Conservation (phyloP, 2,329 filamentous ascomycete genomes). For the Venturia nashicola region DNA sequence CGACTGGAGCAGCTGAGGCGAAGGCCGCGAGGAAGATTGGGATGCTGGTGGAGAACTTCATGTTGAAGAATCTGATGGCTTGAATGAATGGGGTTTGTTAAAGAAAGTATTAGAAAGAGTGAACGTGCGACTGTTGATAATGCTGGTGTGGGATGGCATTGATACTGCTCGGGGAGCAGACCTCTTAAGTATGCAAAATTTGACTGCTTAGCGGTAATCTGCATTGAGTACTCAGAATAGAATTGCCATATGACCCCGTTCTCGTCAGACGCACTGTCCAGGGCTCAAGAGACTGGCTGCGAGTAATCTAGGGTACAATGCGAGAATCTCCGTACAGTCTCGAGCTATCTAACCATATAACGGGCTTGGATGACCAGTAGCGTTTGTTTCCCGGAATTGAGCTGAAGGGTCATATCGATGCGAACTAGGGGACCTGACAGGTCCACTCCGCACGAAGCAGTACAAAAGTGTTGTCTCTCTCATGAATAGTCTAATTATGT, state of each 20-base stretch:
- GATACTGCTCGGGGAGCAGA: neutral
- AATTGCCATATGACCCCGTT: neutral
- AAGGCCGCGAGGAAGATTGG: slow-evolving; percentile 11
- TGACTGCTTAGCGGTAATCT: neutral
- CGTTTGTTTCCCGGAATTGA: neutral
- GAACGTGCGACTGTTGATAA: neutral
- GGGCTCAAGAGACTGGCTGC: neutral
- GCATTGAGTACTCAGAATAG: neutral
- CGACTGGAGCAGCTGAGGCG: slow-evolving; percentile 18
- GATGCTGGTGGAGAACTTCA: slow-evolving; percentile 8
- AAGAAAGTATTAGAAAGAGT: neutral
- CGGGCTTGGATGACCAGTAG: neutral
- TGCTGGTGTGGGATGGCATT: neutral
- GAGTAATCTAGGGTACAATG: neutral
- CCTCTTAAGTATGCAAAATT: neutral
- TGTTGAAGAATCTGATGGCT: slow-evolving; percentile 18
- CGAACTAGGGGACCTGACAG: neutral
- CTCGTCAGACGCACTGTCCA: neutral
- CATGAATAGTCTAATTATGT: neutral
- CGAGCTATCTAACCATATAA: neutral
- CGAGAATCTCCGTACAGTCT: neutral
- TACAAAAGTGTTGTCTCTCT: neutral
- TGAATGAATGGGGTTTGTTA: neutral
- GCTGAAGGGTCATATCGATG: neutral
- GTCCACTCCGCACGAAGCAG: neutral